phyloP scores from a whole-genome alignment of 2,329 filamentous ascomycete genomes.

The Cercospora beticola region DNA sequence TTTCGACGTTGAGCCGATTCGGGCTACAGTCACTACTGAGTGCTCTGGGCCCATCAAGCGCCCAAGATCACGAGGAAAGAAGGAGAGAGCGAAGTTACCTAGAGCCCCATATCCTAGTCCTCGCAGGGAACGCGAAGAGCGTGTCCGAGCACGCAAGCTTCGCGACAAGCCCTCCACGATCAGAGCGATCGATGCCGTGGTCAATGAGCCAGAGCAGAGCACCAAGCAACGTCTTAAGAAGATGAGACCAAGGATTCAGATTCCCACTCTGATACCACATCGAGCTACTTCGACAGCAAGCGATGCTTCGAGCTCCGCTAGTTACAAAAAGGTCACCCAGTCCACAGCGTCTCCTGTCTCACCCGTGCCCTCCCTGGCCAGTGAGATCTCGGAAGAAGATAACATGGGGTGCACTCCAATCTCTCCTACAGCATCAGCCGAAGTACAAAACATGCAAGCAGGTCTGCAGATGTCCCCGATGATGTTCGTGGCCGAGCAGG shows the following conservation, averaged over 20 bases:
- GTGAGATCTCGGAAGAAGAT: conserved; percentile 23
- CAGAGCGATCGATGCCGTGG: conserved; percentile 32
- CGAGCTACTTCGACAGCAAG: conserved; percentile 30
- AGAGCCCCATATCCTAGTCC: conserved; percentile 23
- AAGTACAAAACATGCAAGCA: conserved; percentile 14
- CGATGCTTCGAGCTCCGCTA: conserved; percentile 31
- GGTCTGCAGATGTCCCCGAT: conserved; percentile 32
- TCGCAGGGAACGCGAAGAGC: conserved; percentile 36
- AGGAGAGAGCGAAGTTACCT: conserved; percentile 15
- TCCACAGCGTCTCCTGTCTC: conserved; percentile 33
- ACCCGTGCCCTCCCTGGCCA: conserved; percentile 30
- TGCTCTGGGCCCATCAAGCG: conserved; percentile 38
- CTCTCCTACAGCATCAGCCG: conserved; percentile 28
- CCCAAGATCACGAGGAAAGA: conserved; percentile 31
- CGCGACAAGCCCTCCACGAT: conserved; percentile 33
- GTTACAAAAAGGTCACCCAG: conserved; percentile 34
- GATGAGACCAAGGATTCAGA: conserved; percentile 35
- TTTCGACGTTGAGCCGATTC: conserved; percentile 27
- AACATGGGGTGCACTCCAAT: conserved; percentile 31
- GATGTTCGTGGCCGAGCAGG: conserved; percentile 40
- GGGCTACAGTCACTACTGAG: conserved; percentile 35
- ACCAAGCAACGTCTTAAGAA: conserved; percentile 32
- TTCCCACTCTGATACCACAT: conserved; percentile 32
- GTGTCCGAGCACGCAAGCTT: conserved; percentile 37
- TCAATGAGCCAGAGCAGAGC: conserved; percentile 24